These are phyloP conservation scores for Pythium diclinum DNA, from an alignment of 352 stramenopile genomes.

Conservation along the genomic window DNA sequence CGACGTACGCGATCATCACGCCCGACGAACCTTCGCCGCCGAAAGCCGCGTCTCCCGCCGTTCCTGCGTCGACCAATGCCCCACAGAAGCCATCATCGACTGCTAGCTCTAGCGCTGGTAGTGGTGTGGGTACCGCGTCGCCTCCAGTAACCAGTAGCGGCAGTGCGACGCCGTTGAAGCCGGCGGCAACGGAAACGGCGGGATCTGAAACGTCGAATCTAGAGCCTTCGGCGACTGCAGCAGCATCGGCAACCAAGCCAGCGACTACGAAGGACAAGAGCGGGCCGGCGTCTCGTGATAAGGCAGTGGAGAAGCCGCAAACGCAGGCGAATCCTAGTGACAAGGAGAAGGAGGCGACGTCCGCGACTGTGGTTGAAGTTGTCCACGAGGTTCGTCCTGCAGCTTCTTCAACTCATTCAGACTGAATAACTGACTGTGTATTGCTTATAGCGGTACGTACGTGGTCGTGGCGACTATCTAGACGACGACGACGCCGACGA, in stretches of 20 bases:
- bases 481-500: slow-evolving; percentile 53
- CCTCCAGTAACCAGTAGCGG: background rate
- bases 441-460: slow-evolving; percentile 16
- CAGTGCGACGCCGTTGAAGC: too few species aligned
- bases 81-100: background rate
- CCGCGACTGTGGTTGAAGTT: slow-evolving; percentile 8
- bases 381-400: slow-evolving; percentile 20
- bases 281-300: background rate
- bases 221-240: slow-evolving; percentile 3
- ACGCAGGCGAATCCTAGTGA: background rate
- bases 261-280: background rate
- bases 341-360: background rate
- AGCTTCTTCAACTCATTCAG: background rate
- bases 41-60: slow-evolving; percentile 4
- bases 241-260: background rate
- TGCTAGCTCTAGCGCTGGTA: background rate
- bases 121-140: background rate
- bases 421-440: background rate
- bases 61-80: background rate
- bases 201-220: too few species aligned
- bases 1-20: slow-evolving; percentile 27
- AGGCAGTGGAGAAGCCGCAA: background rate
- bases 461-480: slow-evolving; percentile 19
- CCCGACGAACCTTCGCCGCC: slow-evolving; percentile 26
- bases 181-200: too few species aligned